Percentiles rank a stretch among this genome's conserved stretches.
phyloP scores from a whole-genome alignment of 768 basidiomycete genomes.

The Lyophyllum decastes region DNA sequence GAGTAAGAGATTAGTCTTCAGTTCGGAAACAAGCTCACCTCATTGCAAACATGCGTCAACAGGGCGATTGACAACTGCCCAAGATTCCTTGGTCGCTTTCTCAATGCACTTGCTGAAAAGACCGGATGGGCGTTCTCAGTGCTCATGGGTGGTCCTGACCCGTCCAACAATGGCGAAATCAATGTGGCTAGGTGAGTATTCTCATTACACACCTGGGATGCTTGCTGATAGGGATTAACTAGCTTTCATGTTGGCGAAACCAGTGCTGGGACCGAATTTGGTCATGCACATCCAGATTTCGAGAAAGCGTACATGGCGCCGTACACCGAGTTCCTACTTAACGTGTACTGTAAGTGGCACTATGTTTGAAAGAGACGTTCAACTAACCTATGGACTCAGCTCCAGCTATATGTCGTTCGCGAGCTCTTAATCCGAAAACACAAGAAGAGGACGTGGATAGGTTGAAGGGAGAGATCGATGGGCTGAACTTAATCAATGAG shows the following conservation, averaged over 20 bases:
- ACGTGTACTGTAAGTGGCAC: constrained; percentile 3
- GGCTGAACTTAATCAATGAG: neutral
- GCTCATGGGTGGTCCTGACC: constrained; percentile 8
- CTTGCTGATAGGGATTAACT: neutral
- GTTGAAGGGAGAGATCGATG: neutral
- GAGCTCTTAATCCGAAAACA: neutral
- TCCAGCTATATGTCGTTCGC: neutral
- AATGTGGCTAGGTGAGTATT: constrained; percentile 7
- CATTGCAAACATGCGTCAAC: neutral
- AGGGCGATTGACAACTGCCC: neutral
- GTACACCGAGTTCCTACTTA: constrained; percentile 6
- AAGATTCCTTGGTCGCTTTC: neutral
- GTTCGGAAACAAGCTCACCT: neutral
- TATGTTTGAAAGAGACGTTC: neutral
- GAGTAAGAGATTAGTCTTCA: neutral
- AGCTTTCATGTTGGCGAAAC: constrained; percentile 8
- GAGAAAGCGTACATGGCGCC: constrained; percentile 4
- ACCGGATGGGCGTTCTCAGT: constrained; percentile 4
- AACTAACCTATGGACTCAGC: constrained; percentile 2
- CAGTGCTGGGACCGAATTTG: neutral
- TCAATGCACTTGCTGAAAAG: neutral
- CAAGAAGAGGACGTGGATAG: neutral
- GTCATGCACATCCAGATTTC: neutral
- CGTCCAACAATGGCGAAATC: neutral
- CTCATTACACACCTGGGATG: neutral